A percentile compares a stretch with the other conserved stretches of the same genome.
These are phyloP conservation scores for Suillus lakei DNA, from an alignment of 768 basidiomycete species.

Conservation along the genomic window DNA sequence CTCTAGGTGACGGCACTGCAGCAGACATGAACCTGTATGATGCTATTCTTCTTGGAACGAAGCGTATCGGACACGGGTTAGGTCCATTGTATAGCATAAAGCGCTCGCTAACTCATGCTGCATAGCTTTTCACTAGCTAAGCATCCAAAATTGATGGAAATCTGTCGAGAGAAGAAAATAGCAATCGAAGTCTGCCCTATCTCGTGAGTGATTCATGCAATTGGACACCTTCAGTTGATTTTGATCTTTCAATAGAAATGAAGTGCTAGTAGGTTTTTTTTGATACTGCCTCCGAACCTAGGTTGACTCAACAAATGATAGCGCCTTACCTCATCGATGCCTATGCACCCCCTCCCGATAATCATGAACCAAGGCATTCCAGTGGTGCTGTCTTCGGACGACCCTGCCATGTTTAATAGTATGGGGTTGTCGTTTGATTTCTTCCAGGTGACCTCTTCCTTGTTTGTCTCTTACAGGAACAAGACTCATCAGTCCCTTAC, in stretches of 20 bases:
- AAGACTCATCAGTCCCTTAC: not conserved
- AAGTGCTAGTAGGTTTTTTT: slow-evolving; percentile 56
- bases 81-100: slow-evolving; percentile 7
- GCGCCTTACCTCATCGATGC: slow-evolving; percentile 78
- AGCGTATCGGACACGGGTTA: slow-evolving; percentile 55
- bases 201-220: slow-evolving; percentile 37
- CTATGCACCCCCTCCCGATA: slow-evolving; percentile 70
- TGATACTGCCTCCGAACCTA: not conserved
- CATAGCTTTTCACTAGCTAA: slow-evolving; percentile 48
- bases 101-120: not conserved
- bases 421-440: slow-evolving; percentile 79
- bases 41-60: slow-evolving; percentile 52
- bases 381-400: slow-evolving; percentile 72
- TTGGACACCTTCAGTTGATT: not conserved
- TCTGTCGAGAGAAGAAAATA: slow-evolving; percentile 46
- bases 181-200: slow-evolving; percentile 54
- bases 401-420: slow-evolving; percentile 74
- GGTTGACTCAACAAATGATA: slow-evolving; percentile 25
- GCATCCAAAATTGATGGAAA: slow-evolving; percentile 49
- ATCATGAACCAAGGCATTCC: slow-evolving; percentile 72
- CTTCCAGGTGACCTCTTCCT: slow-evolving; percentile 55
- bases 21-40: slow-evolving; percentile 54
- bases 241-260: slow-evolving; percentile 52
- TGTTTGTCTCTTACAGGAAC: not conserved
- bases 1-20: slow-evolving; percentile 47